phyloP scores from a whole-genome alignment of 2,329 filamentous ascomycete genomes.

The Trichoderma atroviride region DNA sequence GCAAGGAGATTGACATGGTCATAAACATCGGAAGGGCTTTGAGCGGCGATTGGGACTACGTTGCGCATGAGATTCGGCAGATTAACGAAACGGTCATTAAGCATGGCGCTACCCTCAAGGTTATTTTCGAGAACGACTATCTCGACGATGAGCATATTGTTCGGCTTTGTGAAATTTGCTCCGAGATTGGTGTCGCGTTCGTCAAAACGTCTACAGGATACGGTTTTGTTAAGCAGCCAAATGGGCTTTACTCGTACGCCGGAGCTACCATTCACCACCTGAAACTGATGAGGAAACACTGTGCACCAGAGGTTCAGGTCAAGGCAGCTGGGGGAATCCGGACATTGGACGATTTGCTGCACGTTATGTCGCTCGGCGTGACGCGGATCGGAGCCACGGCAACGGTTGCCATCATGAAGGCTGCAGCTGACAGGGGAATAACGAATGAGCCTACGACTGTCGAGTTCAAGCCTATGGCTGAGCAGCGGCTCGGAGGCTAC shows the following conservation, averaged over 20 bases:
- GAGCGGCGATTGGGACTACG: constrained; percentile 59
- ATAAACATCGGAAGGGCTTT: constrained; percentile 62
- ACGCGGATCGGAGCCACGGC: constrained; percentile 59
- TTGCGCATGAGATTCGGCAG: constrained; percentile 51
- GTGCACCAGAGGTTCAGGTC: constrained; percentile 50
- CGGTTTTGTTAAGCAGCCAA: constrained; percentile 58
- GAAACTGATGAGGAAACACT: constrained; percentile 55
- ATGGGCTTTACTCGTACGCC: constrained; percentile 55
- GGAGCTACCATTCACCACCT: constrained; percentile 56
- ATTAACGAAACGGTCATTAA: constrained; percentile 43
- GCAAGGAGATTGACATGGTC: constrained; percentile 62
- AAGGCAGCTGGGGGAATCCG: constrained; percentile 62
- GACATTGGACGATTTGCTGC: constrained; percentile 58
- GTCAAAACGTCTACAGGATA: constrained; percentile 65
- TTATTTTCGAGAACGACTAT: constrained; percentile 66
- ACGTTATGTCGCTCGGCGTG: constrained; percentile 57
- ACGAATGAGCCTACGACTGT: neutral
- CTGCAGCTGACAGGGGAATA: constrained; percentile 55
- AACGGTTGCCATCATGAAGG: constrained; percentile 57
- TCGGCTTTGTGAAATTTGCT: constrained; percentile 58
- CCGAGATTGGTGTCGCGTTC: constrained; percentile 53
- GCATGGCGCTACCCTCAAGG: constrained; percentile 53
- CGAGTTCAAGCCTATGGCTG: neutral
- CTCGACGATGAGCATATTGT: constrained; percentile 53
- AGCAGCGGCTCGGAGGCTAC: neutral